Evolutionary conservation across 768 basidiomycete genomes (phyloP), one percentile per base, ranked within the genome.

Genomic region (Mycena epipterygia): DNA sequence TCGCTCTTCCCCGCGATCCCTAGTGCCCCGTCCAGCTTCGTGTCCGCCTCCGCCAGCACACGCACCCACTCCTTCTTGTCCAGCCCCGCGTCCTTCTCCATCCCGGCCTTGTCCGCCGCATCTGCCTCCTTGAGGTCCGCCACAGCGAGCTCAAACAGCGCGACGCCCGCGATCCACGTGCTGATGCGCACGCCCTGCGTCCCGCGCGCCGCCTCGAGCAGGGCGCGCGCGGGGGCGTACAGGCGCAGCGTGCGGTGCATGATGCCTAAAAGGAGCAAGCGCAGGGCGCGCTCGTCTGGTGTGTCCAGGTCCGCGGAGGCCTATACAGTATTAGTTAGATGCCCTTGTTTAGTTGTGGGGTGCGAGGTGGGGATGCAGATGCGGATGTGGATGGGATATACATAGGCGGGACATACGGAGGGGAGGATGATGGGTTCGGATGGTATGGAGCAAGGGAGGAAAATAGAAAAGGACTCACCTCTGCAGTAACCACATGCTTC

Each of bases 131-230:
- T 89, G 75, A 95, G 80, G 67, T 91, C 90, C n/a, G 91, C 75
- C 39, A 93, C 91, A 0, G 92, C 90, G 16, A 90, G 79, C 78
- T 95, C 93, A 65, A 93, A 93, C 76, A 86, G 81, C 17, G 91
- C 86, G 3, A 93, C 84, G 4, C 91, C 89, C 1, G 83, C 84
- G 6, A 93, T 87, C 93, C 93, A 95, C 0, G 87, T 90, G 71
- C 86, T 90, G 35, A 86, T 82, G n/a, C 84, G 81, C 39, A 87
- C 77, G 30, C 78, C 61, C 32, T 87, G 84, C 14, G 83, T 80
- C 9, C 76, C 79, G 63, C 84, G 76, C 0, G 91, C 89, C 32
- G 91, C 89, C 21, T 77, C 75, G 30, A 94, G 80, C 71, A 89
- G 87, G 0, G 76, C 75, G 6, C 90, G 86, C 1, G 89, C 79